These are phyloP conservation scores for Avicennia marina DNA, from an alignment of 257 asterid species.

Conservation along the genomic window DNA sequence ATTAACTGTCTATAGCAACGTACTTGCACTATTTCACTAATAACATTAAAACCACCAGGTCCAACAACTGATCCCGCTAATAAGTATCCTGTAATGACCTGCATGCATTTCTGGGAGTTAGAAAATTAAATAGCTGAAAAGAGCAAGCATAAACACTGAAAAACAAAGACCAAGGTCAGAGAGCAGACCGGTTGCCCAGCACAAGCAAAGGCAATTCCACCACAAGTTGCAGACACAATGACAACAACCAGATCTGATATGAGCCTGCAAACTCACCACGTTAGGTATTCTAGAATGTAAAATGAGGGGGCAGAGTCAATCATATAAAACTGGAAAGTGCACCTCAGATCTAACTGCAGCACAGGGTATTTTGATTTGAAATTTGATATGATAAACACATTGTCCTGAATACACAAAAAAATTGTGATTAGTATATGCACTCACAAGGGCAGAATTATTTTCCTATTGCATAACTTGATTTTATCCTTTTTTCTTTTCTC, in stretches of 20 bases:
- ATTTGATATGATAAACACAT: conserved; percentile 91
- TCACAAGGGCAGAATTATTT: neutral
- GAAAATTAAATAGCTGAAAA: conserved; percentile 17
- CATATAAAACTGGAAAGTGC: conserved; percentile 20
- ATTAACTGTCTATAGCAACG: conserved; percentile 22
- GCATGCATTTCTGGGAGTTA: conserved; percentile 24
- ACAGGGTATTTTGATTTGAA: conserved; percentile 95
- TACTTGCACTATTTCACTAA: conserved; percentile 99
- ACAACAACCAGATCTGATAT: conserved; percentile 98
- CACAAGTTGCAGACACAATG: conserved; percentile 98
- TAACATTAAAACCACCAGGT: conserved; percentile 93
- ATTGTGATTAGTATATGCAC: conserved; percentile 12
- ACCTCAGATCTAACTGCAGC: conserved; percentile 95
- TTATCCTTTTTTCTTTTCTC: neutral
- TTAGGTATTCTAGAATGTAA: conserved; percentile 6
- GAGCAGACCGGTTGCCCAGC: conserved; percentile 96
- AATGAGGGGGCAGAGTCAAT: conserved; percentile 15
- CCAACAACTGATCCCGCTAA: conserved; percentile 97
- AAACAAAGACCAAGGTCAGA: conserved; percentile 23
- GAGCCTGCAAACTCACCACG: conserved; percentile 53
- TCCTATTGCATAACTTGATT: neutral
- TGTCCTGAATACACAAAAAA: conserved; percentile 55
- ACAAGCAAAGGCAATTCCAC: conserved; percentile 99
- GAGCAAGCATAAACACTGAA: neutral
- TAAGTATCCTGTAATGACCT: conserved; percentile 96